These are phyloP conservation scores for Funneliformis caledonium DNA, from an alignment of 371 early-diverging fungal genomes.

Conservation along the genomic window DNA sequence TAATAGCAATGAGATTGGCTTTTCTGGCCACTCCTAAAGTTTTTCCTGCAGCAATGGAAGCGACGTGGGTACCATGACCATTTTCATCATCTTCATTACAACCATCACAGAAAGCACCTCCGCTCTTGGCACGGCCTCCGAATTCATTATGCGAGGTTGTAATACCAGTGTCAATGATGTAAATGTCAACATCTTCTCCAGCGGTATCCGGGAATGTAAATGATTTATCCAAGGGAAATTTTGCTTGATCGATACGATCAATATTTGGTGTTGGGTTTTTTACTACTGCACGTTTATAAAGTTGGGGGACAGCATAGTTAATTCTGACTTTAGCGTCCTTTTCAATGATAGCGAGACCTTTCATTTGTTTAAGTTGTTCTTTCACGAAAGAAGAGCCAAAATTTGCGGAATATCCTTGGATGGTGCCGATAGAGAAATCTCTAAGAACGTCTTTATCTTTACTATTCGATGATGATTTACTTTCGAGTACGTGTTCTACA, in stretches of 20 bases:
- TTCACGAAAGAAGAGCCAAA: background rate
- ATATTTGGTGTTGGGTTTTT: slow-evolving; percentile 30
- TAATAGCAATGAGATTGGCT: slow-evolving; percentile 61
- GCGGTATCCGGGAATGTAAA: slow-evolving; percentile 7
- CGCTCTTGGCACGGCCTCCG: slow-evolving; percentile 70
- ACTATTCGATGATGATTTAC: too few species aligned
- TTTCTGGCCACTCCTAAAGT: slow-evolving; percentile 71
- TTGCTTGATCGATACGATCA: slow-evolving; percentile 52
- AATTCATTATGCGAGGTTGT: slow-evolving; percentile 77
- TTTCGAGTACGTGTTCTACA: too few species aligned
- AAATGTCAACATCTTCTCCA: slow-evolving; percentile 55
- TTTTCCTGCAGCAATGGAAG: slow-evolving; percentile 78
- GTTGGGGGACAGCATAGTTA: background rate
- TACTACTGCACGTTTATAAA: slow-evolving; percentile 26
- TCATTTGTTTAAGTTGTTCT: background rate
- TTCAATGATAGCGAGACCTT: background rate
- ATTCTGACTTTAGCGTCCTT: background rate
- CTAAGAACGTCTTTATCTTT: background rate
- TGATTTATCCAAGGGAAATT: slow-evolving; percentile 42
- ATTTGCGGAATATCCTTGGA: background rate
- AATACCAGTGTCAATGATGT: slow-evolving; percentile 69
- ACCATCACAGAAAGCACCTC: slow-evolving; percentile 56
- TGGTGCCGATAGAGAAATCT: background rate
- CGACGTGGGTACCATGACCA: slow-evolving; percentile 77
- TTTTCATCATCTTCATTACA: slow-evolving; percentile 54